phyloP scores from a whole-genome alignment of 192 early-diverging fungal species.

The Phlyctochytrium planicorne region DNA sequence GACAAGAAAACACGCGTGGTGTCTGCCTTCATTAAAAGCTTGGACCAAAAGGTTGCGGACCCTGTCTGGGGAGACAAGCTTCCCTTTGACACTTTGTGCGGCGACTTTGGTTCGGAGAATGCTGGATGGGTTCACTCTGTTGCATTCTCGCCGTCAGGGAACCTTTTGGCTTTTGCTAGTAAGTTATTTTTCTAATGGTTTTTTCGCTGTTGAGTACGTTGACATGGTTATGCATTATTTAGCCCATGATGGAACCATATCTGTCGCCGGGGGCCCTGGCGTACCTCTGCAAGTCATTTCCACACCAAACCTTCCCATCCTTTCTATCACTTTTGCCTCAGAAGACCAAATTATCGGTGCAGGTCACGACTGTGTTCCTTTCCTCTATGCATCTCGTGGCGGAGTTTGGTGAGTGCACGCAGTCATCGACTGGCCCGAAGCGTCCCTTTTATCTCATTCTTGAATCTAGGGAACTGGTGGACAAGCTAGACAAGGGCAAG shows the following conservation, averaged over 20 bases:
- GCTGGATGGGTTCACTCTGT: constrained; percentile 94
- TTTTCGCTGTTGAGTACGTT: constrained; percentile 13
- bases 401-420: constrained; percentile 53
- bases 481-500: constrained; percentile 78
- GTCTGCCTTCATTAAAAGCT: constrained; percentile 92
- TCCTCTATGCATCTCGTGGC: constrained; percentile 65
- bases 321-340: constrained; percentile 74
- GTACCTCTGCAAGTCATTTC: constrained; percentile 62
- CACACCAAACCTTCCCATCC: constrained; percentile 69
- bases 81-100: constrained; percentile 89
- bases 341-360: constrained; percentile 79
- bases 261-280: constrained; percentile 67
- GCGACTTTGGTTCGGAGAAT: constrained; percentile 66
- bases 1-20: constrained; percentile 85
- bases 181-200: constrained; percentile 7
- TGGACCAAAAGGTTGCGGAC: constrained; percentile 84
- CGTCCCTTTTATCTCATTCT: neutral
- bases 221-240: too few relatives aligned
- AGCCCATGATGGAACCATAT: constrained; percentile 84
- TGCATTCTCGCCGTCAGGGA: constrained; percentile 87
- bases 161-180: constrained; percentile 79
- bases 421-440: neutral
- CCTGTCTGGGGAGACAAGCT: constrained; percentile 92
- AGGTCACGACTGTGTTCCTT: constrained; percentile 92
- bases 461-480: constrained; percentile 43